phyloP scores from a whole-genome alignment of 139 green algal species.

The Micractinium conductrix region DNA sequence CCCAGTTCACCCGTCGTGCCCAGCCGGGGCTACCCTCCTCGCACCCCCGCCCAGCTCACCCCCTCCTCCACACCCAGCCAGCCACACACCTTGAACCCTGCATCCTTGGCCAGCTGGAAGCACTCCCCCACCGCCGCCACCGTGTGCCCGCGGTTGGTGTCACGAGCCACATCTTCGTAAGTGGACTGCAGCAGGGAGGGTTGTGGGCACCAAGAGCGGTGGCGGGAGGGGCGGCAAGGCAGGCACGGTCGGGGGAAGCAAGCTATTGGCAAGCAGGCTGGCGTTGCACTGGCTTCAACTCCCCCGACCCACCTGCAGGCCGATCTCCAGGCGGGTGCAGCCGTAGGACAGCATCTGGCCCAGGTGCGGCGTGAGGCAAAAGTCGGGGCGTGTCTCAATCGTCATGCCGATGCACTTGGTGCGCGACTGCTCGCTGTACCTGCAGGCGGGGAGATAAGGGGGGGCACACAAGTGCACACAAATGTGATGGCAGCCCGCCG shows the following conservation, averaged over 20 bases:
- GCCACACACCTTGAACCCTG: slow-evolving; percentile 86
- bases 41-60: too few relatives aligned
- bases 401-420: slow-evolving; percentile 97
- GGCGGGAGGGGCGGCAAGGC: neutral
- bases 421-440: slow-evolving; percentile 76
- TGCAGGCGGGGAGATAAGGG: neutral
- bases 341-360: slow-evolving; percentile 91
- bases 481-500: too few relatives aligned
- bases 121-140: slow-evolving; percentile 91
- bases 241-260: neutral
- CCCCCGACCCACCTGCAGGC: slow-evolving; percentile 71
- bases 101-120: slow-evolving; percentile 94
- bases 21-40: too few relatives aligned
- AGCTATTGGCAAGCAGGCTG: too few relatives aligned
- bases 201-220: neutral
- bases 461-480: too few relatives aligned
- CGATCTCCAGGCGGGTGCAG: slow-evolving; percentile 93
- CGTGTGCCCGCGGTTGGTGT: slow-evolving; percentile 96
- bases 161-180: slow-evolving; percentile 88
- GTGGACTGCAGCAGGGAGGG: neutral
- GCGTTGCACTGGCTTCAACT: too few relatives aligned
- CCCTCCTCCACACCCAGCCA: neutral
- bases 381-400: slow-evolving; percentile 97
- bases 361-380: slow-evolving; percentile 82
- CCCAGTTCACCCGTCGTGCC: too few relatives aligned